Base-by-base conservation (phyloP, 1,284 basidiomycete genomes). In the Ceratobasidium sp. region DNA sequence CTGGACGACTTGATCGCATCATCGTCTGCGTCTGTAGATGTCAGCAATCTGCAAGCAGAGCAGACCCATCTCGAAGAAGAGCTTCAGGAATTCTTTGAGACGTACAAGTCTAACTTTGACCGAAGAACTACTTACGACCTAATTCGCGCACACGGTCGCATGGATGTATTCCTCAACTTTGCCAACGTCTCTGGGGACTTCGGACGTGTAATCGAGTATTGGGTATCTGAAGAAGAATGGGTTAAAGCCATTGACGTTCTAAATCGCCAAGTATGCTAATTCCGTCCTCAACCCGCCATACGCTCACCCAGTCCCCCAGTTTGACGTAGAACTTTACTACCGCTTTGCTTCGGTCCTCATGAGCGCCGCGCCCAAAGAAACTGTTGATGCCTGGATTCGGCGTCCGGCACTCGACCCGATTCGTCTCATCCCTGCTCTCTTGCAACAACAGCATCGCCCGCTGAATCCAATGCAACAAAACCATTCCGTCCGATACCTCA, bases 161-260 rank as follows among this genome's bases (percentile, higher is more conserved):
- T 89, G 14, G 95, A 98, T 78, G 90, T 98, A 82, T 94, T 96
- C 77, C 86, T 99, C 4, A 92, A 94, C 80, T 99, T 91, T 79
- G 97, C 98, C 3, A 89, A 87, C 2, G 85, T 91, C 11, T 87
- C 96, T 54, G 91, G 92, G 13, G 96, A 98, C 80, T 86, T 88
- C 78, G 89, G 89, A 73, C 89, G 92, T 9, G 94, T 98, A 7
- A 88, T 97, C n/a, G 92, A 95, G 77, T 91, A 98, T 79, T 97
- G 94, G 90, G 85, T 98, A 52, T 85, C 93, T 59, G 93, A 97
- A 80, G 94, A 96, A 80, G 87, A 95, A 73, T 99, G 97, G 97
- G 78, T 84, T 23, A 93, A 95, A 78, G 97, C 95, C 0, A 91
- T 99, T 71, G 92, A 95, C 62, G 87, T 92, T 8, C 86, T 99